Evolutionary conservation across 805 yeast genomes (phyloP).

Genomic region (Candida nemodendra): DNA sequence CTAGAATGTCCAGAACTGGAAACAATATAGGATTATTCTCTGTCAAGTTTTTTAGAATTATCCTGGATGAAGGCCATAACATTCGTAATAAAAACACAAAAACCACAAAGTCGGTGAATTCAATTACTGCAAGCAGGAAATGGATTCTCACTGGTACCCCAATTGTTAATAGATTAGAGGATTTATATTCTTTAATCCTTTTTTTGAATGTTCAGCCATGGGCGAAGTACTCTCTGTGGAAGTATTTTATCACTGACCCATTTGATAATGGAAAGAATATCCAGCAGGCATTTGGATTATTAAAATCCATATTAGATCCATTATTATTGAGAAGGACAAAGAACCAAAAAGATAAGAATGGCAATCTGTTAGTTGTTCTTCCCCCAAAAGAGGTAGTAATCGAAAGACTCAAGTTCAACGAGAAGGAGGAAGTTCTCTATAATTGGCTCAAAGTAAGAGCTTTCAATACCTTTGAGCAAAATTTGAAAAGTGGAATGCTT

Average conservation of each 20-base stretch:
- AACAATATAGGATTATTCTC: slow-evolving; percentile 59
- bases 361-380: slow-evolving; percentile 67
- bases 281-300: slow-evolving; percentile 72
- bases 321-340: slow-evolving; percentile 82
- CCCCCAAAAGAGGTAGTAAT: slow-evolving; percentile 75
- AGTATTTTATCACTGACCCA: slow-evolving; percentile 77
- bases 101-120: slow-evolving; percentile 75
- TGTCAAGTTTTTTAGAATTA: slow-evolving; percentile 67
- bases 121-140: slow-evolving; percentile 58
- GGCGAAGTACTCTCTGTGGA: slow-evolving; percentile 85
- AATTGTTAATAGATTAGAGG: slow-evolving; percentile 83
- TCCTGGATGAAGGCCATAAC: slow-evolving; percentile 85
- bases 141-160: slow-evolving; percentile 97
- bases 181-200: slow-evolving; percentile 71
- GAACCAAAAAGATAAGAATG: slow-evolving; percentile 71
- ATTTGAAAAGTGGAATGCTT: slow-evolving; percentile 63
- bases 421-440: slow-evolving; percentile 64
- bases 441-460: slow-evolving; percentile 68
- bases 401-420: slow-evolving; percentile 64
- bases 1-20: slow-evolving; percentile 38
- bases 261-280: slow-evolving; percentile 68
- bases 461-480: slow-evolving; percentile 56
- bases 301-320: slow-evolving; percentile 84
- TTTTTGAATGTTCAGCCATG: slow-evolving; percentile 86
- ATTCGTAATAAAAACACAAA: slow-evolving; percentile 78